Conservation (phyloP, 768 basidiomycete genomes). For the Hemileccinum impolitum region DNA sequence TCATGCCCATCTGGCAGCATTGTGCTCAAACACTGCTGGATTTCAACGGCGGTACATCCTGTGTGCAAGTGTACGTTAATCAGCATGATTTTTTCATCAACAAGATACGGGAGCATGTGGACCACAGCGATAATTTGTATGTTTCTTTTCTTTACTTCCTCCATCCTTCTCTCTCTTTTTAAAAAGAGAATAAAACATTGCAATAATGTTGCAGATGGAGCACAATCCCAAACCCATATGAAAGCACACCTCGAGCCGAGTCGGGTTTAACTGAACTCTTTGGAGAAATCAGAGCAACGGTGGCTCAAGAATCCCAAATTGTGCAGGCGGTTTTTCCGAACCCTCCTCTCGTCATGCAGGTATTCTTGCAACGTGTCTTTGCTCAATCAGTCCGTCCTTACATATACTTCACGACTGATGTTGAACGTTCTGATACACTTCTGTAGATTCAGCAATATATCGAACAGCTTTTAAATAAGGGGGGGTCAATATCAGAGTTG, state of each 20-base stretch:
- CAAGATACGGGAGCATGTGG: slow-evolving; percentile 65
- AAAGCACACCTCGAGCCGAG: slow-evolving; percentile 73
- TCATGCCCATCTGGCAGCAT: slow-evolving; percentile 55
- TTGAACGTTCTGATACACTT: slow-evolving; percentile 4
- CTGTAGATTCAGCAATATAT: slow-evolving; percentile 93
- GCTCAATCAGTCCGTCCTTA: slow-evolving; percentile 79
- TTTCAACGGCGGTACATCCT: slow-evolving; percentile 96
- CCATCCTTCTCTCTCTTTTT: not conserved
- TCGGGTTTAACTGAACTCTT: slow-evolving; percentile 77
- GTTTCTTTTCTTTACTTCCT: slow-evolving; percentile 29
- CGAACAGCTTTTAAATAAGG: slow-evolving; percentile 80
- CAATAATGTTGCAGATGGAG: slow-evolving; percentile 64
- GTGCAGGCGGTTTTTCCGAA: slow-evolving; percentile 99
- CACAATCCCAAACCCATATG: slow-evolving; percentile 73
- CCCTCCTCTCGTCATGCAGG: slow-evolving; percentile 94
- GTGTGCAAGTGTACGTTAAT: slow-evolving; percentile 98
- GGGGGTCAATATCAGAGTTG: slow-evolving; percentile 74
- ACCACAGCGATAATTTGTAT: slow-evolving; percentile 55
- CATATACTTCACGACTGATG: not conserved
- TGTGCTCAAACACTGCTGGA: slow-evolving; percentile 95
- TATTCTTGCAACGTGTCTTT: slow-evolving; percentile 95
- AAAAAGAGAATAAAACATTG: not conserved
- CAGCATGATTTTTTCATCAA: slow-evolving; percentile 99
- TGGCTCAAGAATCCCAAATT: slow-evolving; percentile 94
- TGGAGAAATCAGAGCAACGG: slow-evolving; percentile 83